Conservation (phyloP, 106 monocot species). For the Hemerocallis citrina region DNA sequence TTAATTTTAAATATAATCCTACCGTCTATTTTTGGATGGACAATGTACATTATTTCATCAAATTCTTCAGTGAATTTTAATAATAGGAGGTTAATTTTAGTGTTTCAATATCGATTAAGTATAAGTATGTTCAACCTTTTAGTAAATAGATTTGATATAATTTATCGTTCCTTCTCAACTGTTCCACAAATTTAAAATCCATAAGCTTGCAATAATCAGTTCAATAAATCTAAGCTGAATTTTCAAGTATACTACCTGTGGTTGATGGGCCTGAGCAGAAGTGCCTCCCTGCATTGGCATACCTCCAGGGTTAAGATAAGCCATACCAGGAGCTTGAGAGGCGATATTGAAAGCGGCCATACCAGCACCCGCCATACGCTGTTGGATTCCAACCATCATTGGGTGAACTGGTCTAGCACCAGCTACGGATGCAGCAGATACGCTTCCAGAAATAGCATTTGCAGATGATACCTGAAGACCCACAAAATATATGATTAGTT, state of each 20-base stretch:
- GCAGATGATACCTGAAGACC: slow-evolving; percentile 43
- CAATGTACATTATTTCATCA: too few species aligned
- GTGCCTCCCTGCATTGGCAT: slow-evolving; percentile 68
- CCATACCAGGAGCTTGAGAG: slow-evolving; percentile 61
- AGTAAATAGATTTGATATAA: too few species aligned
- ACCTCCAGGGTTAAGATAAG: slow-evolving; percentile 47
- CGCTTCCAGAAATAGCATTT: slow-evolving; percentile 38
- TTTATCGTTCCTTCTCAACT: slow-evolving; percentile 91
- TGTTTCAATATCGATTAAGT: too few species aligned
- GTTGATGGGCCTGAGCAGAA: slow-evolving; percentile 53
- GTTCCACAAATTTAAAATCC: slow-evolving; percentile 6
- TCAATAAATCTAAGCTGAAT: too few species aligned
- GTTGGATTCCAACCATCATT: slow-evolving; percentile 70
- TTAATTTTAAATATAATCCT: too few species aligned
- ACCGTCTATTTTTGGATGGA: too few species aligned
- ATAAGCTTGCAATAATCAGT: slow-evolving; percentile 8
- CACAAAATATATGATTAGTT: neutral
- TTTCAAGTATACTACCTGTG: slow-evolving; percentile 36
- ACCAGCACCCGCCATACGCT: slow-evolving; percentile 45
- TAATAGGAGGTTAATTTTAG: too few species aligned
- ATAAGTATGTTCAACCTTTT: too few species aligned
- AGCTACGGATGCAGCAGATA: slow-evolving; percentile 33
- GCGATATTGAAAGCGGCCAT: slow-evolving; percentile 62
- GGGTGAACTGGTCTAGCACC: slow-evolving; percentile 43
- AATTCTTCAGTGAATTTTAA: too few species aligned